Evolutionary conservation across 2,329 filamentous ascomycete species (phyloP), one percentile per base, ranked within the genome.

Genomic region (Leptographium galeiforme): DNA sequence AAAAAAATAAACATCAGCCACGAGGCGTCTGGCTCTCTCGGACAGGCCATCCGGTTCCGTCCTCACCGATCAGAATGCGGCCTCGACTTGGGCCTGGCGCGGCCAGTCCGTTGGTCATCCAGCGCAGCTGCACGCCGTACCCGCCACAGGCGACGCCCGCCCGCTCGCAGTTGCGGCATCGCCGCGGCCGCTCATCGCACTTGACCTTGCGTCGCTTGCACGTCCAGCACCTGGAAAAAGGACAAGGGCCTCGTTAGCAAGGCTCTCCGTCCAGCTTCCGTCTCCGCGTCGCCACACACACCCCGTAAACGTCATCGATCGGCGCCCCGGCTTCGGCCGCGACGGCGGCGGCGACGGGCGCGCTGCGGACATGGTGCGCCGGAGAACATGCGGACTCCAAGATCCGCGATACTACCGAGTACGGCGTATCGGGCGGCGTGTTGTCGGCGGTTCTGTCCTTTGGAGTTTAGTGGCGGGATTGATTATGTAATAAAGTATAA

Each of bases 161-260:
- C 13, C 53, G 38, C 33, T 57, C 55, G 41, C 57, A 59, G 36
- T 56, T 56, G 7, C 45, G 32, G 50, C 56, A 59, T 2, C 49
- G 41, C 11, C 50, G 40, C 5, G 53, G 44, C 33, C 57, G 33
- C 39, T 57, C 57, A 51, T 59, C 57, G 40, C 57, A 57, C 40
- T 59, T 59, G 33, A 59, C 57, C 50, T 59, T 57, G 44, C 53
- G 53, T 7, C 32, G 34, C n/a, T 51, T 54, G 48, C 55, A 57
- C 1, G 55, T 57, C 55, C 51, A 55, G 45, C 55, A 57, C 8
- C 50, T 52, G 14, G 2, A 11, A 2, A 2, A 11, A 45, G 13
- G 39, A 2, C 14, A 11, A 45, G 13, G 2, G 16, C 13, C 13
- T 40, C 13, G 36, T 16, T 40, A 41, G 18, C 12, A 25, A 18